Percentiles rank a stretch among this genome's conserved stretches.
Conservation (phyloP, 768 basidiomycete species). For the Collybia nuda region DNA sequence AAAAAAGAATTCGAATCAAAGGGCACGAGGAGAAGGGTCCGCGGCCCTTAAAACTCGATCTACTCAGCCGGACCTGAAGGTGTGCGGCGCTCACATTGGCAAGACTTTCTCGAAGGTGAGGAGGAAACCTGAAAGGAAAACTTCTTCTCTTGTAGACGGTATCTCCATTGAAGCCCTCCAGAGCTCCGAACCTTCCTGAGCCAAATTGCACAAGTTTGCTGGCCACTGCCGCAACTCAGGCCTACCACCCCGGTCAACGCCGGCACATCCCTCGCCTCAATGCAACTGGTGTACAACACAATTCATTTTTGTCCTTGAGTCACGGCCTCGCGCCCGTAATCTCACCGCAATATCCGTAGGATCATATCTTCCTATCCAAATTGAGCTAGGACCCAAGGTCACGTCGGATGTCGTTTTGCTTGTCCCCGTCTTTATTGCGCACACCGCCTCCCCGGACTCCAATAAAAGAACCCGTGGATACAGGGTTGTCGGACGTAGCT, state of each 20-base stretch:
- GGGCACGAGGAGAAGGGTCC: slow-evolving; percentile 68
- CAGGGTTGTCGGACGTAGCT: slow-evolving; percentile 14
- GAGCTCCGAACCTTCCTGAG: slow-evolving; percentile 23
- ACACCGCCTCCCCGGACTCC: slow-evolving; percentile 15
- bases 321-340: slow-evolving; percentile 31
- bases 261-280: slow-evolving; percentile 20
- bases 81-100: slow-evolving; percentile 44
- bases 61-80: slow-evolving; percentile 46
- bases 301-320: slow-evolving; percentile 20
- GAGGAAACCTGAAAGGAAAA: slow-evolving; percentile 28
- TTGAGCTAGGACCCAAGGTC: slow-evolving; percentile 38
- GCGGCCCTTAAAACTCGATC: slow-evolving; percentile 48
- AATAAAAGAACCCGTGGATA: slow-evolving; percentile 26
- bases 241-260: slow-evolving; percentile 18
- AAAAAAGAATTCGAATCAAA: slow-evolving; percentile 67
- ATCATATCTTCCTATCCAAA: slow-evolving; percentile 30
- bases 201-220: slow-evolving; percentile 21
- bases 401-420: slow-evolving; percentile 30
- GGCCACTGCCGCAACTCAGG: slow-evolving; percentile 24
- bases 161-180: slow-evolving; percentile 36
- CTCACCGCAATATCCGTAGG: slow-evolving; percentile 44
- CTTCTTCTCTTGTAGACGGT: slow-evolving; percentile 30
- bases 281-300: slow-evolving; percentile 13
- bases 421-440: slow-evolving; percentile 21
- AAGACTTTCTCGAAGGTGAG: slow-evolving; percentile 42